phyloP scores from a whole-genome alignment of 2,329 filamentous ascomycete genomes.

The Akanthomyces lecanii region DNA sequence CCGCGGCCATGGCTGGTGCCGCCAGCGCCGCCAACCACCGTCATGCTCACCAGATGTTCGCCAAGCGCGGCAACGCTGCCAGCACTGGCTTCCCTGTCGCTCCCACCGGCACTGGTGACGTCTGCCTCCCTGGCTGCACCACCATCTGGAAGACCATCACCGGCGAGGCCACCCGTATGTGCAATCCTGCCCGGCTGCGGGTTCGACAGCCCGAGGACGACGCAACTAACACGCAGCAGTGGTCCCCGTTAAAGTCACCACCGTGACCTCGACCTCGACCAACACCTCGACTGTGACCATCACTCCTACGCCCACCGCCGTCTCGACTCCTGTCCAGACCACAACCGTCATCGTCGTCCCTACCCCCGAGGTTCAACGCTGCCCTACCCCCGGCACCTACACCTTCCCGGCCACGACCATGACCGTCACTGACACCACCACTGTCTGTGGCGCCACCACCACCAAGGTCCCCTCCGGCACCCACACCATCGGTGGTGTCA shows the following conservation, averaged over 20 bases:
- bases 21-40: constrained; percentile 58
- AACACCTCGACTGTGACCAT: constrained; percentile 21
- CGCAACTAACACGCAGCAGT: constrained; percentile 20
- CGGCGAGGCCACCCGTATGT: constrained; percentile 62
- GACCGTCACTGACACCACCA: constrained; percentile 62
- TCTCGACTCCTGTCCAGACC: constrained; percentile 28
- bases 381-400: constrained; percentile 66
- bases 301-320: constrained; percentile 35
- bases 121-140: constrained; percentile 62
- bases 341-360: constrained; percentile 45
- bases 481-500: constrained; percentile 68
- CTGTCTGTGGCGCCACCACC: constrained; percentile 59
- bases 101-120: constrained; percentile 28
- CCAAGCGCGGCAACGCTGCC: constrained; percentile 42
- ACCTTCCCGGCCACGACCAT: constrained; percentile 71
- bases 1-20: constrained; percentile 54
- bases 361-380: constrained; percentile 49
- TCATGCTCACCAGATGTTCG: constrained; percentile 58
- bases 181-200: not conserved
- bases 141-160: constrained; percentile 70
- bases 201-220: not conserved
- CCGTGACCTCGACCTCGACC: constrained; percentile 17
- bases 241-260: constrained; percentile 20
- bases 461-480: constrained; percentile 60
- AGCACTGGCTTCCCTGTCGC: constrained; percentile 18